Evolutionary conservation across 2,329 filamentous ascomycete genomes (phyloP).

Genomic region (Colletotrichum tropicale): DNA sequence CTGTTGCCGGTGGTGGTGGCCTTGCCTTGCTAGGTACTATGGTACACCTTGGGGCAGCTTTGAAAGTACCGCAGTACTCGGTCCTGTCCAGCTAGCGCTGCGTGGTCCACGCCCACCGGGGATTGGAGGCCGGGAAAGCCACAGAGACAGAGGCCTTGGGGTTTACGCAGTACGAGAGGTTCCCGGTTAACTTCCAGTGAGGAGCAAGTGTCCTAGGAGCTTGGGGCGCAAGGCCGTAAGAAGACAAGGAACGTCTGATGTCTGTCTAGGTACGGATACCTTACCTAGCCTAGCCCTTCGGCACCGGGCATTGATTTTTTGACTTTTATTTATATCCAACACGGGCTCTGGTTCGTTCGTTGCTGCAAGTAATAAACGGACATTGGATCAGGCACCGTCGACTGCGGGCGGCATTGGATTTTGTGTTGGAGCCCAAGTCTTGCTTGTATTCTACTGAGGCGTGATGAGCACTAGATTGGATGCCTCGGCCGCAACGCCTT

Average conservation of each 20-base stretch:
- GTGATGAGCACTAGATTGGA: not conserved
- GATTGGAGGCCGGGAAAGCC: not conserved
- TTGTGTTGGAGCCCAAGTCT: not conserved
- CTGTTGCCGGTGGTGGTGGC: not conserved
- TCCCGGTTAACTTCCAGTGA: not conserved
- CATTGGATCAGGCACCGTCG: not conserved
- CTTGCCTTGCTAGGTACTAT: not conserved
- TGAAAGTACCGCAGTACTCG: no score
- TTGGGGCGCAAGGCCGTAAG: not conserved
- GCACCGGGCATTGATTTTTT: not conserved
- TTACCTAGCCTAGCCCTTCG: not conserved
- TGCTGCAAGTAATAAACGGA: not conserved
- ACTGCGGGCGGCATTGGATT: not conserved
- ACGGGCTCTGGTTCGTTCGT: not conserved
- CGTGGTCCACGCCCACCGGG: not conserved
- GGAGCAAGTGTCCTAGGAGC: not conserved
- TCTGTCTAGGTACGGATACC: not conserved
- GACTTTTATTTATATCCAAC: not conserved
- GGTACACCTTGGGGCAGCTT: no score
- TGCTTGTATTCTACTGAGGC: not conserved
- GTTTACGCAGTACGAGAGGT: not conserved
- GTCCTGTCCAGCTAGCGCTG: not conserved
- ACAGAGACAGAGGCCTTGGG: not conserved
- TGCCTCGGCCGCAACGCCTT: not conserved
- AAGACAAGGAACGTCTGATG: not conserved